Evolutionary conservation across 2,329 filamentous ascomycete genomes (phyloP).

Genomic region (Arachnomyces sp.): DNA sequence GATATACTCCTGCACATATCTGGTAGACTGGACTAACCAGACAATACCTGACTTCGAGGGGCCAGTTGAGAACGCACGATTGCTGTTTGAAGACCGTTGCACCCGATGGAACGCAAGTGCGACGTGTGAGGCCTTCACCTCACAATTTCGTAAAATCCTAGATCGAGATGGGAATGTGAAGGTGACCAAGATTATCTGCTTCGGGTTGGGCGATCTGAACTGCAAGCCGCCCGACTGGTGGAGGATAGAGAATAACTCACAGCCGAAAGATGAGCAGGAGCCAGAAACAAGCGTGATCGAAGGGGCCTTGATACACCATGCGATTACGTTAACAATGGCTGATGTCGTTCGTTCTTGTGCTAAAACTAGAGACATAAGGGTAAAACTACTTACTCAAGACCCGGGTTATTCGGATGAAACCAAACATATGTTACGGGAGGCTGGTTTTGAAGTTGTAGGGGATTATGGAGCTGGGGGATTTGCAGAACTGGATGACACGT

Average conservation of each 20-base stretch:
- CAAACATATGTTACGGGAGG: conserved; percentile 13
- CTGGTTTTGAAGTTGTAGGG: conserved; percentile 20
- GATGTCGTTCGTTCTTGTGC: conserved; percentile 10
- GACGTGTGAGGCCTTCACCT: conserved; percentile 15
- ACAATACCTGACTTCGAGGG: conserved; percentile 12
- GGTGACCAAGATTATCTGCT: conserved; percentile 21
- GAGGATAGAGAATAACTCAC: conserved; percentile 12
- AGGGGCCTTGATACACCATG: conserved; percentile 14
- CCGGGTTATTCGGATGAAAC: neutral
- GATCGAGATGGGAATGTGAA: conserved; percentile 6
- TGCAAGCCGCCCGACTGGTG: conserved; percentile 14
- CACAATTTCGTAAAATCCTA: conserved; percentile 14
- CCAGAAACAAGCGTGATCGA: conserved; percentile 11
- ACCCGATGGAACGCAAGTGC: conserved; percentile 16
- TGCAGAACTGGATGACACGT: conserved; percentile 3
- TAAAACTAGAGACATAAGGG: neutral
- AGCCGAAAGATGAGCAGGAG: conserved; percentile 8
- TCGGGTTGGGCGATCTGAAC: conserved; percentile 19
- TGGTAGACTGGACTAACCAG: conserved; percentile 19
- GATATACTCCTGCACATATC: conserved; percentile 21
- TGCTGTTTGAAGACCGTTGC: conserved; percentile 11
- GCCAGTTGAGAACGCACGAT: conserved; percentile 5
- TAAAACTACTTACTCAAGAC: conserved; percentile 19
- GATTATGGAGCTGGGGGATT: conserved; percentile 13
- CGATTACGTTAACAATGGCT: conserved; percentile 18